These are phyloP conservation scores for Populus hybrid DNA, from an alignment of 441 rosid genomes.

Conservation along the genomic window DNA sequence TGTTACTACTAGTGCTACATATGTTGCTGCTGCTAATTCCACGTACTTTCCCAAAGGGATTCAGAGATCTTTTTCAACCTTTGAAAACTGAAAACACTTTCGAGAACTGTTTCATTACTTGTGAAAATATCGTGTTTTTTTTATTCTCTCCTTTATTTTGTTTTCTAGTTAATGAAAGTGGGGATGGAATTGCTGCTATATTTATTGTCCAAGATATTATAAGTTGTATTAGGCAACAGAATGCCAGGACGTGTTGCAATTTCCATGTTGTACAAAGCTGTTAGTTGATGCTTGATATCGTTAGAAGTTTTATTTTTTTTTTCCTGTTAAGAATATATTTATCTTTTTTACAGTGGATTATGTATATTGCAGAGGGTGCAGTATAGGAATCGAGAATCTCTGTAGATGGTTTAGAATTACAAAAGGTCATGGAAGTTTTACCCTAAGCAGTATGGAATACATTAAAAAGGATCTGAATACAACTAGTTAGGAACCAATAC, in stretches of 20 bases:
- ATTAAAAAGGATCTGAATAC: no score
- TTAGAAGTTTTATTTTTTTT: not conserved
- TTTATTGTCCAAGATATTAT: not conserved
- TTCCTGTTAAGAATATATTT: not conserved
- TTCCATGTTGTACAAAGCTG: not conserved
- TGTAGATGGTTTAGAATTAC: no score
- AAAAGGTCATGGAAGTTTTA: no score
- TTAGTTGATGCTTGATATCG: no score
- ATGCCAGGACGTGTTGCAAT: not conserved
- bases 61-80: conserved; percentile 40
- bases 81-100: conserved; percentile 27
- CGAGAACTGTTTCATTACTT: no score
- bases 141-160: not conserved
- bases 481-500: no score
- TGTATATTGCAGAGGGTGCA: not conserved
- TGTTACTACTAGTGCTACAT: not conserved
- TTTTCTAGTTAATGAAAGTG: not conserved
- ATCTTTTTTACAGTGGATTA: not conserved
- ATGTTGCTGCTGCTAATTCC: conserved; percentile 21
- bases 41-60: conserved; percentile 38
- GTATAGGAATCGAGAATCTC: no score
- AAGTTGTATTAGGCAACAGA: not conserved
- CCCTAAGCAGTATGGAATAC: no score
- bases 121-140: not conserved
- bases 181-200: not conserved